Base-by-base conservation (phyloP, 2,329 filamentous ascomycete genomes). In the Orbilia javanica region DNA sequence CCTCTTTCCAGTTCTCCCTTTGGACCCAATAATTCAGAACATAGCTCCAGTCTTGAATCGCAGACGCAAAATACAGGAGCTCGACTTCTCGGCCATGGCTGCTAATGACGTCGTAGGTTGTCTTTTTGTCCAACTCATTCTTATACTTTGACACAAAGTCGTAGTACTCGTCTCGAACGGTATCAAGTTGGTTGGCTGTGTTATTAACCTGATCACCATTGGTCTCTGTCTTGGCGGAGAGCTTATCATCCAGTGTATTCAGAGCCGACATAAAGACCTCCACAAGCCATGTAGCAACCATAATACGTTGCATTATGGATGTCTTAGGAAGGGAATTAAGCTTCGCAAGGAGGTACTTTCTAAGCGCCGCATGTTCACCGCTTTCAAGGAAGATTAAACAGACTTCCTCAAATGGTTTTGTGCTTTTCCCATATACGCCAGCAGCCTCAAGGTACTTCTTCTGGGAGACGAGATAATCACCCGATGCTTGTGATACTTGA, bases 211-310 rank as follows among this genome's bases (percentile, higher is more conserved):
- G 67, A 20, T 71, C 74, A 4, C 62, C 63, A 42, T 60, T 67
- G 22, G 69, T 65, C 34, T 73, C 69, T 0, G 91, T 89, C 81
- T 91, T 93, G 0, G 94, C 96, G 44, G 94, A 92, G 80, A 98
- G 95, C 1, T 92, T 94, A 84, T 99, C 96, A 82, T 99, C 96
- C 2, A 99, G 87, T 2, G 92, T 91, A 83, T 99, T 97, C 48
- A 99, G 88, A 84, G 97, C 97, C 4, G 94, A 93, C 94, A 99
- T 99, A 84, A 95, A 99, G 1, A 98, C 88, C 84, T 99, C 96
- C 8, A 97, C 88, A 50, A 99, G 88, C 96, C 96, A 99, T 80
- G 92, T 94, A 1, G 95, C 93, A 80, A 98, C 90, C 93, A 99
- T 97, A 80, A 93, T 92, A 74, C 95, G 88, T 84, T 99, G 96